Evolutionary conservation across 1,284 basidiomycete species (phyloP).

Genomic region (Farysia itapuensis): DNA sequence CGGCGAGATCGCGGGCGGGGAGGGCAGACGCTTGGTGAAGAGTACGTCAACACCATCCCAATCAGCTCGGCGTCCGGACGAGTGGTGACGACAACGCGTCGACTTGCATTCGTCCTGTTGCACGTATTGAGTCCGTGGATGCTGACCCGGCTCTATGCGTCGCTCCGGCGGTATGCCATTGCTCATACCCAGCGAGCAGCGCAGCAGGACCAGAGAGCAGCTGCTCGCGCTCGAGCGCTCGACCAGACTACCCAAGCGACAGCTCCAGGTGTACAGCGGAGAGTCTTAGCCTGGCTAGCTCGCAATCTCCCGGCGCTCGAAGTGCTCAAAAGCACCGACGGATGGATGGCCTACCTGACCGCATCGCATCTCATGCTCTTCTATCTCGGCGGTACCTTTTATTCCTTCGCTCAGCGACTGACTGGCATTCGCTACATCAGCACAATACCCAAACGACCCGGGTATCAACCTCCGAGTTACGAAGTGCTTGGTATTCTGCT

Average conservation of each 20-base stretch:
- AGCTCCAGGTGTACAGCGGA: constrained; percentile 1
- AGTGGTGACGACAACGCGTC: constrained; percentile 38
- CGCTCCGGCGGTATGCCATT: constrained; percentile 20
- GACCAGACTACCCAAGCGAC: constrained; percentile 5
- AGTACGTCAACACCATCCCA: constrained; percentile 61
- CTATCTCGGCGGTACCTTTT: constrained; percentile 61
- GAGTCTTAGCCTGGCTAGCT: constrained; percentile 14
- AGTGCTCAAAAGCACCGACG: constrained; percentile 48
- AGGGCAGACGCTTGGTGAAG: constrained; percentile 62
- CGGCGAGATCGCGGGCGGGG: too few species aligned
- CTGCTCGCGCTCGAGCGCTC: constrained; percentile 9
- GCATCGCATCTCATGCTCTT: constrained; percentile 61
- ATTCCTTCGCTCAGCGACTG: constrained; percentile 58
- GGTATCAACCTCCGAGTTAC: constrained; percentile 56
- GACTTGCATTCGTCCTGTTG: constrained; percentile 50
- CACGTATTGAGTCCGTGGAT: constrained; percentile 58
- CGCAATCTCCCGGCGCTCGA: constrained; percentile 53
- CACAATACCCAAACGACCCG: constrained; percentile 24
- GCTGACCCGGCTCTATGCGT: constrained; percentile 48
- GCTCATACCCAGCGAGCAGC: constrained; percentile 6
- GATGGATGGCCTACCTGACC: constrained; percentile 51
- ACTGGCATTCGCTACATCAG: constrained; percentile 56
- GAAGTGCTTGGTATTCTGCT: constrained; percentile 60
- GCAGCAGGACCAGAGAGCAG: constrained; percentile 2
- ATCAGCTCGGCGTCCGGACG: constrained; percentile 41